A percentile compares a stretch with the other conserved stretches of the same genome.
phyloP scores from a whole-genome alignment of 129 eudicot genomes.

The Escallonia herrerae region DNA sequence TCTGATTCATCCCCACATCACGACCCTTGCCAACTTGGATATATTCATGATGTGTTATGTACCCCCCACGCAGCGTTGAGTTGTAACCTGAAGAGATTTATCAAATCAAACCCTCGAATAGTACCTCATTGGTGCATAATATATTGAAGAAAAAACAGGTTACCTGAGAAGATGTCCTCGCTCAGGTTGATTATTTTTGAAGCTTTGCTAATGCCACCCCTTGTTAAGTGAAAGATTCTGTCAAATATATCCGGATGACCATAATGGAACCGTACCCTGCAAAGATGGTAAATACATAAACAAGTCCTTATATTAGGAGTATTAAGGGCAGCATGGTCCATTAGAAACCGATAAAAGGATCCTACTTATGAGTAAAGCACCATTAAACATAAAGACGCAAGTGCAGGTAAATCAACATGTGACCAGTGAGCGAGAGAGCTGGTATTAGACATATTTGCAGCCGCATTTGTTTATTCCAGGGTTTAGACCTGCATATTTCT shows the following conservation, averaged over 20 bases:
- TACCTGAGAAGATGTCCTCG: conserved; percentile 90
- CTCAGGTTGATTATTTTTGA: conserved; percentile 79
- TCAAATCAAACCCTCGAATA: neutral
- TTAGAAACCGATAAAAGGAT: neutral
- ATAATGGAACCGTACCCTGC: conserved; percentile 87
- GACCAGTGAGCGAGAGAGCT: no score
- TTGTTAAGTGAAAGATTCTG: conserved; percentile 78
- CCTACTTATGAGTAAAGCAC: no score
- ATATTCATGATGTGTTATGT: conserved; percentile 82
- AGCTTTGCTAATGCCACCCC: conserved; percentile 96
- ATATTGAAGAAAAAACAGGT: conserved; percentile 6
- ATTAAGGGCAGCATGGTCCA: no score
- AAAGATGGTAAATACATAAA: neutral
- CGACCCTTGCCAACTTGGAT: conserved; percentile 96
- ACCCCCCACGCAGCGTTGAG: conserved; percentile 85
- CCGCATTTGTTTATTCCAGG: no score
- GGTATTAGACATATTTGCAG: no score
- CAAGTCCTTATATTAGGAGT: neutral
- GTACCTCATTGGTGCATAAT: no score
- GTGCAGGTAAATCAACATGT: no score
- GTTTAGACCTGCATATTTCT: no score
- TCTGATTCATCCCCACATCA: conserved; percentile 97
- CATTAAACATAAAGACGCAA: no score
- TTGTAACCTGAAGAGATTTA: conserved; percentile 59
- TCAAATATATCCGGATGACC: conserved; percentile 97